Percentiles rank a stretch among this genome's conserved stretches.
Conservation (phyloP, 768 basidiomycete genomes). For the Myochromella boudieri region DNA sequence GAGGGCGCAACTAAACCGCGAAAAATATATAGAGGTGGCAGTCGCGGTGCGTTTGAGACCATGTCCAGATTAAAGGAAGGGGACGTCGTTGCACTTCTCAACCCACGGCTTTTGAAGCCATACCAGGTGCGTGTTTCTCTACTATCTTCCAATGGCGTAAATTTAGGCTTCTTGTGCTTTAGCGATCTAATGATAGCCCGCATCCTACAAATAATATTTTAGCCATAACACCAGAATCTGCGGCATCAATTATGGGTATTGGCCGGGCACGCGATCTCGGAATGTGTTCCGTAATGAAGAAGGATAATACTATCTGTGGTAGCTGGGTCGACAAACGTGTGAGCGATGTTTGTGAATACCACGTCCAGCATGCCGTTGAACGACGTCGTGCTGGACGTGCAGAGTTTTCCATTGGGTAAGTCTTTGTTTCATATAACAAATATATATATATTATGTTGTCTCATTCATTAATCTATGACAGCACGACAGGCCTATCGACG, state of each 20-base stretch:
- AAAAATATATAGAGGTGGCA: slow-evolving; percentile 84
- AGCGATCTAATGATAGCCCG: slow-evolving; percentile 55
- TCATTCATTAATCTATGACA: slow-evolving; percentile 25
- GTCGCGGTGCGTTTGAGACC: slow-evolving; percentile 88
- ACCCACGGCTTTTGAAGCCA: slow-evolving; percentile 84
- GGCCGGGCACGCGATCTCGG: slow-evolving; percentile 88
- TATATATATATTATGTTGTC: slow-evolving; percentile 1
- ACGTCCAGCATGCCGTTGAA: slow-evolving; percentile 81
- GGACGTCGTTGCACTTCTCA: slow-evolving; percentile 86
- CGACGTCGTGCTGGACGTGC: slow-evolving; percentile 71
- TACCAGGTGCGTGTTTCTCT: slow-evolving; percentile 54
- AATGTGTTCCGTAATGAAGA: slow-evolving; percentile 73
- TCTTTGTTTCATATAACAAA: slow-evolving; percentile 7
- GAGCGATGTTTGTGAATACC: slow-evolving; percentile 88
- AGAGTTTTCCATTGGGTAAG: slow-evolving; percentile 84
- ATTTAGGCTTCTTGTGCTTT: slow-evolving; percentile 1
- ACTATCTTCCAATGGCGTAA: background rate
- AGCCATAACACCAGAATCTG: slow-evolving; percentile 83
- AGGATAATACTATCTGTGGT: slow-evolving; percentile 79
- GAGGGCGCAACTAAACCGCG: slow-evolving; percentile 51
- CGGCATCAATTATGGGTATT: slow-evolving; percentile 77
- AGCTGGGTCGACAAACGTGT: slow-evolving; percentile 92
- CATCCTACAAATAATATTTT: slow-evolving; percentile 83
- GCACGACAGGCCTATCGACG: slow-evolving; percentile 72
- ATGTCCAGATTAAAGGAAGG: slow-evolving; percentile 86